Evolutionary conservation across 768 basidiomycete genomes (phyloP).

Genomic region (Hygrophorus pudorinus): DNA sequence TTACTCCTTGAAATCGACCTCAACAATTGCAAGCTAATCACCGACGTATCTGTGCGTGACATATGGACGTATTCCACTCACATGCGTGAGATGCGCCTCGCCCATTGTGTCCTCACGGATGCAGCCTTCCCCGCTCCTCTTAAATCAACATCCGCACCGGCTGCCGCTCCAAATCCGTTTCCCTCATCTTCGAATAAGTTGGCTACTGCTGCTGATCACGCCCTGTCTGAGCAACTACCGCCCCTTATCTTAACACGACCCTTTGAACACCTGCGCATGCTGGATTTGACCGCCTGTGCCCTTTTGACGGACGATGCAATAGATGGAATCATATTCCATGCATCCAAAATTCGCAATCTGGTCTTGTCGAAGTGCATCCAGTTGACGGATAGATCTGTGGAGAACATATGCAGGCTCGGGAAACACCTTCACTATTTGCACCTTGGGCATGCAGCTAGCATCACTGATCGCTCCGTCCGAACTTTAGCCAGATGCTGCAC

Average conservation of each 20-base stretch:
- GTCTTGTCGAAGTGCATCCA: constrained; percentile 77
- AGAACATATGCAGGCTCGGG: constrained; percentile 80
- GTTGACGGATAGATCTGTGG: constrained; percentile 75
- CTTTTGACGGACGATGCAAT: constrained; percentile 76
- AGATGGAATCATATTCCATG: constrained; percentile 71
- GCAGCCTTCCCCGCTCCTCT: constrained; percentile 74
- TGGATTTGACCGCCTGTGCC: constrained; percentile 84
- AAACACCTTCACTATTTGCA: constrained; percentile 92
- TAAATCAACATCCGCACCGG: constrained; percentile 20
- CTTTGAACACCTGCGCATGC: constrained; percentile 83
- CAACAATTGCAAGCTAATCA: constrained; percentile 68
- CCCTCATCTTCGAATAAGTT: constrained; percentile 21
- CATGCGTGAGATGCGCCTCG: constrained; percentile 87
- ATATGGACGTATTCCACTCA: constrained; percentile 73
- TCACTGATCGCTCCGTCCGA: constrained; percentile 84
- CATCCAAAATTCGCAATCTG: constrained; percentile 77
- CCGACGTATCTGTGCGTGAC: constrained; percentile 69
- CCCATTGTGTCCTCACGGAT: constrained; percentile 74
- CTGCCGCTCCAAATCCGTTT: constrained; percentile 33
- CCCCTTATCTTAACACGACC: constrained; percentile 55
- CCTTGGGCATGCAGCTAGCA: constrained; percentile 81
- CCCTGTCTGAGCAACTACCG: constrained; percentile 35
- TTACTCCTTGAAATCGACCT: constrained; percentile 92
- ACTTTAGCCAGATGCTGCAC: constrained; percentile 80
- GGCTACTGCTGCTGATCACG: no score